A percentile compares a stretch with the other conserved stretches of the same genome.
Conservation (phyloP, 805 yeast species). For the Dipodascus geniculatus region DNA sequence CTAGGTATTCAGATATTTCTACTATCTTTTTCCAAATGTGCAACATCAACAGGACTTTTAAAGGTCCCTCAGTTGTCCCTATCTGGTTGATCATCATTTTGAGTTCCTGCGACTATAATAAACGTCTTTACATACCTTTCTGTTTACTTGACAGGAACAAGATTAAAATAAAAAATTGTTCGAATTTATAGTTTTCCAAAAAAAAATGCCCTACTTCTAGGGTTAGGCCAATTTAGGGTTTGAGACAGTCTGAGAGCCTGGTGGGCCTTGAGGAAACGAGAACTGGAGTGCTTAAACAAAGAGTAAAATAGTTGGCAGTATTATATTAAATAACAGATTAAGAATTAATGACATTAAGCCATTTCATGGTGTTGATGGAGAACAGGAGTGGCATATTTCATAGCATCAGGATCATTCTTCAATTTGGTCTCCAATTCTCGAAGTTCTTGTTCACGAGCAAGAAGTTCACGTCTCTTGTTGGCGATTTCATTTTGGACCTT, state of each 20-base stretch:
- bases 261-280: too few species aligned
- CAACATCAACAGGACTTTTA: conserved; percentile 2
- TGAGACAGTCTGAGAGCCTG: too few species aligned
- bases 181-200: not conserved
- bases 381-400: not conserved
- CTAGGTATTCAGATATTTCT: not conserved
- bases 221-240: not conserved
- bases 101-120: not conserved
- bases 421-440: conserved; percentile 48
- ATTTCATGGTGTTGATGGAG: not conserved
- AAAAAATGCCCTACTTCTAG: not conserved
- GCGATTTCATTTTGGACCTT: conserved; percentile 80
- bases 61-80: conserved; percentile 2
- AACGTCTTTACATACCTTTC: not conserved
- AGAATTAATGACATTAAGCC: not conserved
- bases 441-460: conserved; percentile 75
- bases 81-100: conserved; percentile 2
- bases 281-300: too few species aligned
- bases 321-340: not conserved
- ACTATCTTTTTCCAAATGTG: not conserved
- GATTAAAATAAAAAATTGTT: too few species aligned
- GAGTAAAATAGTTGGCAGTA: too few species aligned
- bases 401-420: conserved; percentile 2
- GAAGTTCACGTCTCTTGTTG: conserved; percentile 68
- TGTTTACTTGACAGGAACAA: not conserved